Base-by-base conservation (phyloP, 768 basidiomycete genomes). In the Kwoniella pini region DNA sequence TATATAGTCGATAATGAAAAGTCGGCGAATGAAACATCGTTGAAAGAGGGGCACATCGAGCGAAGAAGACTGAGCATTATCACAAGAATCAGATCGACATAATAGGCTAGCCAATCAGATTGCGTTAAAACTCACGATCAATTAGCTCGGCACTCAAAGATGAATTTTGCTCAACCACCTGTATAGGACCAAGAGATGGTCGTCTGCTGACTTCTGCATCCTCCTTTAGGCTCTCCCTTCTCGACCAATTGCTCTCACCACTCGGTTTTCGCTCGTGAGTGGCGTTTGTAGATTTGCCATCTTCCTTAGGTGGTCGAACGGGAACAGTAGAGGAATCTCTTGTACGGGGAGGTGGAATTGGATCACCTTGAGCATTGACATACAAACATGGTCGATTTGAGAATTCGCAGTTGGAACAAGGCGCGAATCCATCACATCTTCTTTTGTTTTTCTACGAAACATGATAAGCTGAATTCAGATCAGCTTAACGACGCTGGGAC, bases 391-490 rank as follows among this genome's bases (percentile, higher is more conserved):
- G 62, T 54, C 75, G 53, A 28, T 72, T 70, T 4, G 77, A 78
- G 58, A 77, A 77, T 46, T 76, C 75, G 69, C 76, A 78, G 42
- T 78, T 78, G 4, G 71, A 72, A 52, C 77, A 78, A 12, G 77
- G 77, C 0, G 73, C 72, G 59, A 78, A 78, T 10, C 77, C 77
- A 50, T 78, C 77, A 46, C 77, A 78, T 33, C 77, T 60, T 22
- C 77, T 57, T 60, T 78, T 78, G 65, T 78, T 78, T 66, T 78
- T 78, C 72, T 76, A 52, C 30, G 11, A 27, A 30, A 17, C 2
- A 4, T 17, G 22, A 19, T 13, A 33, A 12, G 38, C 22, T 9
- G 28, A 0, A 49, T 33, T 19, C n/a, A 28, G 22, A 55, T 31
- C 54, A 45, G 10, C 21, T 46, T 17, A 4, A 26, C 12, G 17